Evolutionary conservation across 495 filamentous ascomycete genomes (phyloP), one percentile per base, ranked within the genome.

Genomic region (Friedmanniomyces simplex): DNA sequence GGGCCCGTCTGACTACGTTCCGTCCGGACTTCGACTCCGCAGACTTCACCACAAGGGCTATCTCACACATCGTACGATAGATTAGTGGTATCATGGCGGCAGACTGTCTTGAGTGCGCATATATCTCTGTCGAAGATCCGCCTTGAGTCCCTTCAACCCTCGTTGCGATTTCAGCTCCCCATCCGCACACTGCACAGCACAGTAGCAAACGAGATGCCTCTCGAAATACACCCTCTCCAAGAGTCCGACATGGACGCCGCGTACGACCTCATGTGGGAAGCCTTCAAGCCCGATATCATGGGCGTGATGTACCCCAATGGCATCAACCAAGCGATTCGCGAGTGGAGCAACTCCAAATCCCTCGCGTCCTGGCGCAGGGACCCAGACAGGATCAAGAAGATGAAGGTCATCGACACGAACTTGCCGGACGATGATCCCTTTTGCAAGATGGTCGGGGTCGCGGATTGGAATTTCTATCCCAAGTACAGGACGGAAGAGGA

Each of bases 361-460:
- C 25, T 54, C 26, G 24, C 58, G 18, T 36, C 22, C 14, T 30
- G 28, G 43, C 43, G 48, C 36, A 59, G 55, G 43, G 20, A 56
- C 25, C 61, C 56, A 1, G 60, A 62, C 0, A 58, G 18, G 14
- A 46, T 22, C 45, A 25, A 45, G 26, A 51, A 49, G 39, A 34
- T 48, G 24, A 65, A 65, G 32, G 52, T 59, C 32, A 32, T 62
- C 36, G 63, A 65, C 42, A 41, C 54, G 4, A 51, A 55, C 50
- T 30, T 58, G 1, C 52, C 56, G 13, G 54, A 58, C 14, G 39
- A 49, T 25, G 42, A 45, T 20, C 25, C 48, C 5, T 16, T 43
- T 37, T n/a, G 30, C 47, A 47, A 57, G 45, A 56, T 58, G 2
- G 48, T 61, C 42, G 58, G 51, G 5, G 18, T 28, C 20, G 30